Evolutionary conservation across 192 early-diverging fungal species (phyloP).

Genomic region (Coemansia sp.): DNA sequence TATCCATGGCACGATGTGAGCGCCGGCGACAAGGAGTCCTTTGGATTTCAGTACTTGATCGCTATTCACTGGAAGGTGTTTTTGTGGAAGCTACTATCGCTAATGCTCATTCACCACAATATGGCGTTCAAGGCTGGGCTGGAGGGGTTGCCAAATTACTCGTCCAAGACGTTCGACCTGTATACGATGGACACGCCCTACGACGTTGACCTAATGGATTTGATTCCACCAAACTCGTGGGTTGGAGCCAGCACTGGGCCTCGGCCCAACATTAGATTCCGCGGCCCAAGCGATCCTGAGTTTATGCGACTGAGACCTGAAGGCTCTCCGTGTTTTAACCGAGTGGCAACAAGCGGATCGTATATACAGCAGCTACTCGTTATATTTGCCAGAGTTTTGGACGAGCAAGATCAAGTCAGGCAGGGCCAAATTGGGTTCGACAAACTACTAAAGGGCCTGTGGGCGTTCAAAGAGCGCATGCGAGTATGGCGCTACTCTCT

Average conservation of each 20-base stretch:
- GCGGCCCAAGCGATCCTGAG: conserved; percentile 42
- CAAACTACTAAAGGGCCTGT: conserved; percentile 34
- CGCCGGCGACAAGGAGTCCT: conserved; percentile 25
- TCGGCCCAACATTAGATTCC: conserved; percentile 30
- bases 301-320: conserved; percentile 39
- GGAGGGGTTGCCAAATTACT: conserved; percentile 37
- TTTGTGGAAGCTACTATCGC: conserved; percentile 39
- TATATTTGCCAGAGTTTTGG: conserved; percentile 31
- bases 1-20: conserved; percentile 47
- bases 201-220: conserved; percentile 38
- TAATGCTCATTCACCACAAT: conserved; percentile 30
- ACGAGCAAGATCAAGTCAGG: conserved; percentile 16
- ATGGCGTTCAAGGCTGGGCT: conserved; percentile 8
- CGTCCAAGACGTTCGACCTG: conserved; percentile 47
- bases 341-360: conserved; percentile 14
- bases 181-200: conserved; percentile 34
- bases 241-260: conserved; percentile 13
- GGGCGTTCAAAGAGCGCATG: conserved; percentile 48
- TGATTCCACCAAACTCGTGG: conserved; percentile 43
- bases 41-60: conserved; percentile 47
- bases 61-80: conserved; percentile 51
- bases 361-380: conserved; percentile 46
- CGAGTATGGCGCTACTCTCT: conserved; percentile 37
- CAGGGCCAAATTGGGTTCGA: conserved; percentile 18
- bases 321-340: conserved; percentile 43